Base-by-base conservation (phyloP, 495 filamentous ascomycete genomes). In the Gamarada debralockiae region DNA sequence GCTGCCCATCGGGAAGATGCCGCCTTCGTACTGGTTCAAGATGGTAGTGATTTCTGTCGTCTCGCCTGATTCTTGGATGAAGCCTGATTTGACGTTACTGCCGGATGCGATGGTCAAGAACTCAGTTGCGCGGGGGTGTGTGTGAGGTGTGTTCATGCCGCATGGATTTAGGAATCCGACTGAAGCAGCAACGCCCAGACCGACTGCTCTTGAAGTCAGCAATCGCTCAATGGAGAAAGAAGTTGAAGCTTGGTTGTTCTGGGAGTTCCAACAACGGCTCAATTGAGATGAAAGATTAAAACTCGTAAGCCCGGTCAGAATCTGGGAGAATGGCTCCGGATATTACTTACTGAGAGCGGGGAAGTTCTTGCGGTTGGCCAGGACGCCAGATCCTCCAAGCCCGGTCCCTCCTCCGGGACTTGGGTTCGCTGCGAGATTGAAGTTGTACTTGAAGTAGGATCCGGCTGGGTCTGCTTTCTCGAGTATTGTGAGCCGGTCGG, bases 41-140 rank as follows among this genome's bases (percentile, higher is more conserved):
- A 59, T 70, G 53, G 65, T 66, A 40, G 58, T 65, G 52, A 77
- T 44, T 21, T 44, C n/a, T 17, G 65, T 64, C 39, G 63, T 61
- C 12, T 76, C 64, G 12, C 69, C 70, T 65, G 77, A 77, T 61
- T 80, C 78, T 29, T 70, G 60, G 12, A 77, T 68, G 63, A 74
- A 72, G 46, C 75, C 73, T 29, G 73, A 71, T 14, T 73, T 55
- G 22, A 80, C 41, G 15, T 55, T 57, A 45, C 76, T 20, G 8
- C 50, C 78, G 44, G 72, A 54, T 37, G 71, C 62, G 34, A 76
- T 67, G 52, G 68, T 58, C 36, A 67, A 58, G 37, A 76, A 57
- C 62, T 77, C 72, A 24, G 67, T 62, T 23, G 66, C 67, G 27
- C 74, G 67, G 24, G 71, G 71, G 64, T 77, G 73, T 7, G 66